These are phyloP conservation scores for Ambrosia artemisiifolia DNA, from an alignment of 129 eudicot species.

Conservation along the genomic window DNA sequence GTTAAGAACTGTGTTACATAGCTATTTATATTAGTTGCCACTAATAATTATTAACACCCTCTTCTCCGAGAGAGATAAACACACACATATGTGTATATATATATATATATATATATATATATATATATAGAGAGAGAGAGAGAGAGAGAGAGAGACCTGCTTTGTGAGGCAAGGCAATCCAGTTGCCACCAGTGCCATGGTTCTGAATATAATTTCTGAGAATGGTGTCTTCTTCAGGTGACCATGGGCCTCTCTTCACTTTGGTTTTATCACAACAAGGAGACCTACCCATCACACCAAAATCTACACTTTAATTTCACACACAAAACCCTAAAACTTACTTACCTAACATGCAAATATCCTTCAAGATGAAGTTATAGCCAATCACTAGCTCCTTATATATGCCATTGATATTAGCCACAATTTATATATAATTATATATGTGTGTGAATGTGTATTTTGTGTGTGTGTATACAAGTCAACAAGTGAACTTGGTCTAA, in stretches of 20 bases:
- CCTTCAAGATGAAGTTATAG: conserved; percentile 25
- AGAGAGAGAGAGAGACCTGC: conserved; percentile 43
- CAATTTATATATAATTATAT: background rate
- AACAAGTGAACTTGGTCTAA: conserved; percentile 37
- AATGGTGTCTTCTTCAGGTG: conserved; percentile 70
- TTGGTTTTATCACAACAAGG: conserved; percentile 86
- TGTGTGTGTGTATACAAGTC: conserved; percentile 11
- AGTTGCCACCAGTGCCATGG: conserved; percentile 75
- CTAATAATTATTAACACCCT: background rate
- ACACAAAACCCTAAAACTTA: conserved; percentile 10
- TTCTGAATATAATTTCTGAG: conserved; percentile 53
- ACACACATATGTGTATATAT: background rate
- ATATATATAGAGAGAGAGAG: background rate
- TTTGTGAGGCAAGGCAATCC: conserved; percentile 78
- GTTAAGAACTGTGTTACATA: background rate
- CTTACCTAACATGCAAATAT: background rate
- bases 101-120: background rate
- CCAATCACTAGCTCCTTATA: conserved; percentile 20
- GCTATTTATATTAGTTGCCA: too few relatives aligned
- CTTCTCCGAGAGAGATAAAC: background rate
- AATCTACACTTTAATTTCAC: conserved; percentile 15
- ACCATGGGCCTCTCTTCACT: conserved; percentile 91
- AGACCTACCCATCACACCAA: conserved; percentile 62
- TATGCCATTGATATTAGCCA: background rate
- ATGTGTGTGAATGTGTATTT: conserved; percentile 2